phyloP scores from a whole-genome alignment of 257 asterid species.

The Lavandula angustifolia region DNA sequence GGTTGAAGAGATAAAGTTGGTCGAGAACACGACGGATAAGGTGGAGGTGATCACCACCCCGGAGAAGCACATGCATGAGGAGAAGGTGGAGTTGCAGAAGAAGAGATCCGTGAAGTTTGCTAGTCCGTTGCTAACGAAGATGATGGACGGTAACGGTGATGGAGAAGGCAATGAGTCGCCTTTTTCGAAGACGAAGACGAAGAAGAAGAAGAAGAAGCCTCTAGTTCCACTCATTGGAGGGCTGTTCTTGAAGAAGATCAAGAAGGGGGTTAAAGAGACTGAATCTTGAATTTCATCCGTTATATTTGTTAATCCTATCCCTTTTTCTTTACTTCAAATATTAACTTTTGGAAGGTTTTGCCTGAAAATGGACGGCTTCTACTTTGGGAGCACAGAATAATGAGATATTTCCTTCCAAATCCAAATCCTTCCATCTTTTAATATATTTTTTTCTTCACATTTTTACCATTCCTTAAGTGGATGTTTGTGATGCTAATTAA shows the following conservation, averaged over 20 bases:
- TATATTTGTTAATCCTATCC: not conserved
- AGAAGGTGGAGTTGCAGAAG: conserved; percentile 38
- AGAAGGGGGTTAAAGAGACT: conserved; percentile 37
- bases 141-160: conserved; percentile 37
- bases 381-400: not conserved
- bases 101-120: conserved; percentile 85
- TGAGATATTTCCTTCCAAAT: not conserved
- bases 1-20: conserved; percentile 63
- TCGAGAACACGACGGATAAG: conserved; percentile 40
- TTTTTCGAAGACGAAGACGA: conserved; percentile 32
- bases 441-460: no score
- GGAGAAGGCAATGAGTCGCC: conserved; percentile 8
- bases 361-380: not conserved
- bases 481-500: not conserved
- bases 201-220: conserved; percentile 55
- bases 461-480: not conserved
- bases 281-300: conserved; percentile 20
- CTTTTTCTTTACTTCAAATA: no score
- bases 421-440: not conserved
- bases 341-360: not conserved
- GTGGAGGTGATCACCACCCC: conserved; percentile 24
- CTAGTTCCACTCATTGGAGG: conserved; percentile 59
- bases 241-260: conserved; percentile 47
- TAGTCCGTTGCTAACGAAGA: conserved; percentile 55
- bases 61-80: conserved; percentile 7